Percentiles rank a stretch among this genome's conserved stretches.
These are phyloP conservation scores for Pichia sp. DNA, from an alignment of 1,139 yeast species.

Conservation along the genomic window DNA sequence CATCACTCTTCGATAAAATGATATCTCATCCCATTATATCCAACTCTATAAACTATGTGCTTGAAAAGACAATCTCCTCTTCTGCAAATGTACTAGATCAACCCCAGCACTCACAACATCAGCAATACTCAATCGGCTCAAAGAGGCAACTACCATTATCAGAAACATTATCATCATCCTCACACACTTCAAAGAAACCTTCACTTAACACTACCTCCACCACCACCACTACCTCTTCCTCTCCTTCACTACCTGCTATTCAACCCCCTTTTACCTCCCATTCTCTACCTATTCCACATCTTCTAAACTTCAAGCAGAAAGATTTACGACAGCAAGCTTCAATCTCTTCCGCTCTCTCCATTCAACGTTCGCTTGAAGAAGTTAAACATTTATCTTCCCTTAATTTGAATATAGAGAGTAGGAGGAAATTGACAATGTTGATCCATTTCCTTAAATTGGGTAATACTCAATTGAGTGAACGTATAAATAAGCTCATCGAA, in stretches of 20 bases:
- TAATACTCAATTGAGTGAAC: conserved; percentile 27
- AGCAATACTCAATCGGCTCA: not conserved
- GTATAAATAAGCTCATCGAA: conserved; percentile 27
- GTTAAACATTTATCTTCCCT: conserved; percentile 27
- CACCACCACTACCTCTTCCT: too few relatives aligned
- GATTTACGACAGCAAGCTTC: conserved; percentile 24
- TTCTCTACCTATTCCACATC: not conserved
- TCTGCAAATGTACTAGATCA: not conserved
- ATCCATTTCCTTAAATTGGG: conserved; percentile 30
- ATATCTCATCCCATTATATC: conserved; percentile 30
- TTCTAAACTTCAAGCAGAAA: conserved; percentile 6
- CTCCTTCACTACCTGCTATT: too few relatives aligned
- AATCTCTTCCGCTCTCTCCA: conserved; percentile 24
- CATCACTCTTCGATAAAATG: conserved; percentile 28
- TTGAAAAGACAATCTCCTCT: conserved; percentile 26
- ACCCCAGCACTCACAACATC: not conserved
- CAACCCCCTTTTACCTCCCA: too few relatives aligned
- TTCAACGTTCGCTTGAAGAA: conserved; percentile 27
- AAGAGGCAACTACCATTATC: too few relatives aligned
- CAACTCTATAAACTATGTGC: conserved; percentile 28
- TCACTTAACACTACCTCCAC: not conserved
- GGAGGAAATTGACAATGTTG: conserved; percentile 29
- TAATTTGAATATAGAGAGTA: conserved; percentile 29
- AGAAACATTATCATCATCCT: not conserved
- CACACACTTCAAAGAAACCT: not conserved